Evolutionary conservation across 805 yeast species (phyloP), one percentile per base, ranked within the genome.

Genomic region (Blastobotrys chiropterorum): DNA sequence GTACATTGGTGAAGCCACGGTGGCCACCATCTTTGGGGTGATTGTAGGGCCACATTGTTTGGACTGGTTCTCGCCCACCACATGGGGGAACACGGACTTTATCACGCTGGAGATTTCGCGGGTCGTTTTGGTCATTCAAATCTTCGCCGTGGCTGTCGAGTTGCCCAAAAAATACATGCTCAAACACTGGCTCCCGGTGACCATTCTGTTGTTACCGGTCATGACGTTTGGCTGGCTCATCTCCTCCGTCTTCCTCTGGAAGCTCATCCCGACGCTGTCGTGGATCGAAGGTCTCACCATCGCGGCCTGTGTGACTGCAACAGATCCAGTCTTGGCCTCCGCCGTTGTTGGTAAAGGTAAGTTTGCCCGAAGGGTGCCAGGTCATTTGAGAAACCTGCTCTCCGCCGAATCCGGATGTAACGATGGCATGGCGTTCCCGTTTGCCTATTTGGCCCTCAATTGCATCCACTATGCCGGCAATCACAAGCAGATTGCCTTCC

Each of bases 381-480:
- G 95, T n/a, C 97, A 90, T 68, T 74, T 90, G 69, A 76, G 95
- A 59, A 86, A 89, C 62, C 69, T 90, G 46, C 72, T 90, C 21
- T 80, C 90, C 30, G 95, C 96, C 0, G 95, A 88, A 61, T 84
- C 92, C 0, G 95, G 90, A 2, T 86, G 96, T 65, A 90, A 90
- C 67, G 97, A 90, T 64, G 97, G 97, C 44, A 85, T 90, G 94
- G 97, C 97, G 0, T 90, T 87, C 63, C 97, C 97, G 0, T 90
- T 90, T 64, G 86, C 87, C 21, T 75, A 69, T 67, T 63, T 90
- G 42, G 81, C 94, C 1, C 70, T 88, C 55, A 78, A 84, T 63
- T 64, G 89, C 46, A 78, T 90, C 49, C 65, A 80, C n/a, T 81
- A 85, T 63, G 75, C 77, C 30, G 86, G 86, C 2, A 68, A 86